Percentiles rank a stretch among this genome's conserved stretches.
These are phyloP conservation scores for Bryoglossum gracile DNA, from an alignment of 495 filamentous ascomycete genomes.

Conservation along the genomic window DNA sequence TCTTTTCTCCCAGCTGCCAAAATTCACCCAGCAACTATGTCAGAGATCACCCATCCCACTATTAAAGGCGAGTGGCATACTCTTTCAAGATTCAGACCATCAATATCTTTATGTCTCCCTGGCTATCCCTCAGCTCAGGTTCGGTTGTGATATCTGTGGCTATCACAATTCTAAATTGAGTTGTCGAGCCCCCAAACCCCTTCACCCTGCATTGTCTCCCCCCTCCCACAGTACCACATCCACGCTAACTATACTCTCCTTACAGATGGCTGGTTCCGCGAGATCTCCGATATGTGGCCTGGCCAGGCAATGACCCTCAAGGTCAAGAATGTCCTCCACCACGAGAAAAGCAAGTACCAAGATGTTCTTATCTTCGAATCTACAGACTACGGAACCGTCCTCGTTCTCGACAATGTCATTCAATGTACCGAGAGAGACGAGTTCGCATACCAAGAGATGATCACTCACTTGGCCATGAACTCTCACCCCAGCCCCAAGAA, in stretches of 20 bases:
- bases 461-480: slow-evolving; percentile 97
- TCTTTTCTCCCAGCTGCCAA: background rate
- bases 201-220: slow-evolving; percentile 10
- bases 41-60: slow-evolving; percentile 52
- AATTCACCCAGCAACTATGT: slow-evolving; percentile 26
- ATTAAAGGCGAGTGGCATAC: slow-evolving; percentile 46
- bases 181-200: too few relatives aligned
- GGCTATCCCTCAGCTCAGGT: too few relatives aligned
- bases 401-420: slow-evolving; percentile 99
- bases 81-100: too few relatives aligned
- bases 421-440: slow-evolving; percentile 98
- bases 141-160: too few relatives aligned
- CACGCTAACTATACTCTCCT: slow-evolving; percentile 3
- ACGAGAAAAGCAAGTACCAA: slow-evolving; percentile 98
- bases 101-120: too few relatives aligned
- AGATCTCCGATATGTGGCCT: slow-evolving; percentile 96
- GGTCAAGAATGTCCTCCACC: slow-evolving; percentile 95
- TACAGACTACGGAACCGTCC: slow-evolving; percentile 89
- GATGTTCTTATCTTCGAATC: slow-evolving; percentile 98
- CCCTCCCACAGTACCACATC: background rate
- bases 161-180: too few relatives aligned
- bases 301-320: slow-evolving; percentile 98
- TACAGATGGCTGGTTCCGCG: slow-evolving; percentile 98
- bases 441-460: slow-evolving; percentile 99
- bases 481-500: slow-evolving; percentile 96